These are phyloP conservation scores for Rhododendron mucronatum DNA, from an alignment of 148 eudicot genomes.

Conservation along the genomic window DNA sequence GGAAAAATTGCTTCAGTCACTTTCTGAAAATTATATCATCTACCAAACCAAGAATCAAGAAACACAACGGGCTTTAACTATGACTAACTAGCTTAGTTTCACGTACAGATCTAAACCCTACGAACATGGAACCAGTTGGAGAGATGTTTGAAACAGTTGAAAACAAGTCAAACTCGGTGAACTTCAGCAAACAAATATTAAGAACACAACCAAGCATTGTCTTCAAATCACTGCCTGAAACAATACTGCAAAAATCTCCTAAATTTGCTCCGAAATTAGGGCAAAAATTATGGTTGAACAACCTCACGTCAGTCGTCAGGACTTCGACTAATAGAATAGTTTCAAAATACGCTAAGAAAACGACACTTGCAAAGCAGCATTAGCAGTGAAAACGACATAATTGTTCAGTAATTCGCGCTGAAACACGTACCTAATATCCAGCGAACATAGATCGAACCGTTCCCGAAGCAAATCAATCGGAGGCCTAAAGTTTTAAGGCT, in stretches of 20 bases:
- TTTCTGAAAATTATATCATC: background rate
- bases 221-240: background rate
- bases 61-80: background rate
- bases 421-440: background rate
- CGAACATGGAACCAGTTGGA: background rate
- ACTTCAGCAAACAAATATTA: background rate
- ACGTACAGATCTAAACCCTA: background rate
- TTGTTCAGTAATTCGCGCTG: background rate
- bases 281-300: background rate
- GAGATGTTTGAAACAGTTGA: background rate
- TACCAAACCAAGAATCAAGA: background rate
- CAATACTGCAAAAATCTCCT: background rate
- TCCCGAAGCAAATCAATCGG: slow-evolving; percentile 1
- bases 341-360: background rate
- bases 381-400: background rate
- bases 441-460: background rate
- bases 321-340: background rate
- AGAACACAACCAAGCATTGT: background rate
- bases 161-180: background rate
- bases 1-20: background rate
- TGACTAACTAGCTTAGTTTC: background rate
- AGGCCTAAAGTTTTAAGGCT: background rate
- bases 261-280: background rate
- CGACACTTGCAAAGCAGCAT: background rate
- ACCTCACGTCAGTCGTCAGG: background rate